Evolutionary conservation across 768 basidiomycete species (phyloP), one percentile per base, ranked within the genome.

Genomic region (Mycena filopes): DNA sequence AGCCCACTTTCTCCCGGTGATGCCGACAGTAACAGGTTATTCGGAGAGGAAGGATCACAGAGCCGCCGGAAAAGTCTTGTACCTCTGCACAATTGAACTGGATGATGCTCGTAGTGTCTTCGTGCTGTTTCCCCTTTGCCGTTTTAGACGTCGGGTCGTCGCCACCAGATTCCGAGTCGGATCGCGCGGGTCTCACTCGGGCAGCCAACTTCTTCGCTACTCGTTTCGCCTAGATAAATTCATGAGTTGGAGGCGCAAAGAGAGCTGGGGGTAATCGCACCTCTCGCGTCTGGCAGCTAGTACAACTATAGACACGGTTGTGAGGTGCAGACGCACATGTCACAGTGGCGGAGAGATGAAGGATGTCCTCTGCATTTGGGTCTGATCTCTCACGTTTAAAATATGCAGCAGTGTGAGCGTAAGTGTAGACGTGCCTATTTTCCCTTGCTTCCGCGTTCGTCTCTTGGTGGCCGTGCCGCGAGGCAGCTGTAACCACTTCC

Each of bases 11-110:
- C 80, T 99, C 98, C 65, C 95, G 91, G 79, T 99, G 97, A 82
- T 99, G 98, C 55, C 97, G 90, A 71, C 98, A 99, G 76, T 99
- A 99, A 78, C 98, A 99, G 9, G 97, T 97, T 65, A 99, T 94
- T 48, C 98, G 88, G 40, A 98, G 88, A 10, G 97, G 97, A n/a
- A 99, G 83, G 21, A 93, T 85, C 26, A 90, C 90, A 21, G 94
- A 92, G 23, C 98, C 98, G 15, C 89, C 83, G 8, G 89, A 90
- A 75, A 99, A 95, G 73, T 96, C 94, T 49, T 98, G 86, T 45
- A 93, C 83, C 69, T 96, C 93, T 0, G 93, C 85, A 69, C 96
- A 97, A 73, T 99, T 99, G 81, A 99, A 99, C 65, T 99, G 92
- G 50, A 99, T 90, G 71, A 99, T 96, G 72, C 90, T 91, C 23